phyloP scores from a whole-genome alignment of 2,329 filamentous ascomycete genomes.

The Dactylella cylindrospora region DNA sequence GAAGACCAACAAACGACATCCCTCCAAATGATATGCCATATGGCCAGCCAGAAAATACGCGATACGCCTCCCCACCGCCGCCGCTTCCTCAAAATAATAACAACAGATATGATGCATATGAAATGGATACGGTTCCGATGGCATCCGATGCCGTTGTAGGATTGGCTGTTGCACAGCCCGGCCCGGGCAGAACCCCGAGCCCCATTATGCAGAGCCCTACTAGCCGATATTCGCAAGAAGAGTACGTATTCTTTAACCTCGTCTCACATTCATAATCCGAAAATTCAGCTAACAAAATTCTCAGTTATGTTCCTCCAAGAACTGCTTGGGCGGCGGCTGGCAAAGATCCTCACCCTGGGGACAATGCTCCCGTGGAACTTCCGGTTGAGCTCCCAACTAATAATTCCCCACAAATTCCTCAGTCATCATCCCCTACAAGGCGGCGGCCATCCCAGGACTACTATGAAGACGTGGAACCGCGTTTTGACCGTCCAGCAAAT shows the following conservation, averaged over 20 bases:
- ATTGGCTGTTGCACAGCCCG: slow-evolving; percentile 16
- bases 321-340: slow-evolving; percentile 43
- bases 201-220: slow-evolving; percentile 33
- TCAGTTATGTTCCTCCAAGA: slow-evolving; percentile 47
- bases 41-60: slow-evolving; percentile 25
- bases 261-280: not conserved
- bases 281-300: slow-evolving; percentile 5
- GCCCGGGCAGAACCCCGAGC: slow-evolving; percentile 26
- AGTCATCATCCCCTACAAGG: slow-evolving; percentile 21
- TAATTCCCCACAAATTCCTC: slow-evolving; percentile 6
- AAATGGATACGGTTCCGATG: slow-evolving; percentile 41
- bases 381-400: slow-evolving; percentile 47
- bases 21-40: slow-evolving; percentile 11
- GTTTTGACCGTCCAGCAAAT: slow-evolving; percentile 58
- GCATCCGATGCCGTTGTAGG: slow-evolving; percentile 17
- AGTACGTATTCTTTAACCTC: slow-evolving; percentile 16
- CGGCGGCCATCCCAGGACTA: slow-evolving; percentile 58
- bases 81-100: slow-evolving; percentile 1
- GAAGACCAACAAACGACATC: slow-evolving; percentile 36
- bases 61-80: slow-evolving; percentile 36
- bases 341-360: slow-evolving; percentile 3
- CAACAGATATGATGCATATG: slow-evolving; percentile 27
- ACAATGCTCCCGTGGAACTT: slow-evolving; percentile 41
- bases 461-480: slow-evolving; percentile 91
- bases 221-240: slow-evolving; percentile 43